Base-by-base conservation (phyloP, 192 early-diverging fungal genomes). In the Dimargaris xerosporica region DNA sequence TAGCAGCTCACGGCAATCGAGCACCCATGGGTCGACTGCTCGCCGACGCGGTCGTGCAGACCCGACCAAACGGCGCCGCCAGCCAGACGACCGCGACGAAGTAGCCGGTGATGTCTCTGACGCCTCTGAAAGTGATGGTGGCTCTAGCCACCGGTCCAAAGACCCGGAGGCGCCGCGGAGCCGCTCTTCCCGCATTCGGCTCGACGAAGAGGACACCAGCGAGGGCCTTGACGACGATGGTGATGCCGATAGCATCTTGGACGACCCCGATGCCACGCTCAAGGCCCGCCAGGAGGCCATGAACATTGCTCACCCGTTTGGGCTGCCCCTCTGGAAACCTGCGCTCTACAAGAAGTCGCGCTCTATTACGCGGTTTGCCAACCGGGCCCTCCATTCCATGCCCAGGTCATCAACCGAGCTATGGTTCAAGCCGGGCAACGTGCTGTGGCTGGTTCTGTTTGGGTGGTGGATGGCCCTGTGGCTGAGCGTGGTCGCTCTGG, bases 301-400 rank as follows among this genome's bases (percentile, higher is more conserved):
- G 63, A 91, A 91, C 69, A 80, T 76, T 30, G 73, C 77, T 7
- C 91, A 95, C 75, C 93, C 93, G 21, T 98, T 98, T 67, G 95
- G 95, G 39, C 69, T 98, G 50, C 88, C 87, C 39, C 77, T 98
- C 26, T 98, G 95, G 95, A 98, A 98, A 71, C 91, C 91, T 26
- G 91, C 93, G 13, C 78, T 98, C n/a, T 98, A 95, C 79, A 89
- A 90, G 59, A 98, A 98, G 69, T 79, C 82, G 12, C 87, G 95
- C 16, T 87, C 88, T 17, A 88, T 94, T 42, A 84, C 86, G 42
- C 80, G 82, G 5, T 80, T 81, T 5, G 91, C 87, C 39, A 84
- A 94, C 65, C 71, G 79, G 25, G 91, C 85, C 21, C 75, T 98
- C 42, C 95, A 95, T 68, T 76, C 86, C 41, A 67, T 77, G 61